Conservation (phyloP, 345 rosid species). For the Gossypium thurberi region DNA sequence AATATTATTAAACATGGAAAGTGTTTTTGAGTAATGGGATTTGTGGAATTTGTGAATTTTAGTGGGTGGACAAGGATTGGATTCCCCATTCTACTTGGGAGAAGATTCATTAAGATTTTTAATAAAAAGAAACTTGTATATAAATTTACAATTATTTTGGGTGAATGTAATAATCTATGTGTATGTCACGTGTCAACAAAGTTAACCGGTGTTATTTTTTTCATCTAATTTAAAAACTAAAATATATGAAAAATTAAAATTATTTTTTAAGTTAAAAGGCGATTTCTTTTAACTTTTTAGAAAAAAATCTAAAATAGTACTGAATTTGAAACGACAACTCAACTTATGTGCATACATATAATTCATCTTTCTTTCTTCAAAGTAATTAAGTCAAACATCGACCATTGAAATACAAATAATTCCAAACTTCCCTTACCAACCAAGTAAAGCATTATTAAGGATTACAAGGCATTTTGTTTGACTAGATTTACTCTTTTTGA, state of each 20-base stretch:
- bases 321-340: not conserved
- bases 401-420: not conserved
- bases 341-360: not conserved
- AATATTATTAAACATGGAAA: not conserved
- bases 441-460: not conserved
- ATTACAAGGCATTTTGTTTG: not conserved
- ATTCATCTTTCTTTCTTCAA: not conserved
- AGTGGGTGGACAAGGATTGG: not conserved
- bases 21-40: not conserved
- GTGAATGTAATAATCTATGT: no score
- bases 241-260: no score
- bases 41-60: not conserved
- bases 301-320: not conserved
- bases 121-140: not conserved
- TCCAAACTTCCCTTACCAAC: not conserved
- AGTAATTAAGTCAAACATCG: conserved; percentile 2
- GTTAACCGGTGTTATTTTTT: no score
- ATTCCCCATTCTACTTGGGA: conserved; percentile 10
- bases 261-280: no score
- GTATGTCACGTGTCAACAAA: no score
- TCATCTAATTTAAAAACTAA: no score
- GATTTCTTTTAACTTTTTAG: no score
- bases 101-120: not conserved
- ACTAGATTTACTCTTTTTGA: not conserved
- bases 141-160: no score